Percentiles rank a stretch among this genome's conserved stretches.
phyloP scores from a whole-genome alignment of 2,329 filamentous ascomycete genomes.

The Curvularia eragrostidis region DNA sequence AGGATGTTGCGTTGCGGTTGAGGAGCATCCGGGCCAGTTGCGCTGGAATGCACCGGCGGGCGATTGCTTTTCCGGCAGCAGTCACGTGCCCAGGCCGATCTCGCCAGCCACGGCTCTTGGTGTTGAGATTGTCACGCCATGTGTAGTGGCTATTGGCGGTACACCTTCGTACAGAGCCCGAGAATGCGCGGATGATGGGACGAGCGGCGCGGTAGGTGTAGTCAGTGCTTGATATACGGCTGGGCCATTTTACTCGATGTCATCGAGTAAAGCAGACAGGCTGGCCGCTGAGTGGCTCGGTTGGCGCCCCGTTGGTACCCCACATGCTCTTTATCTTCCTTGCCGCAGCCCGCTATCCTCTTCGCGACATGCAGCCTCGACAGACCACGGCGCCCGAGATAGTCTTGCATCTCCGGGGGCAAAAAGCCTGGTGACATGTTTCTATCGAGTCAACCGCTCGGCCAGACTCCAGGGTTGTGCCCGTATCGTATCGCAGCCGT shows the following conservation, averaged over 20 bases:
- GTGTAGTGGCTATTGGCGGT: not conserved
- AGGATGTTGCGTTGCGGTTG: not conserved
- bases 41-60: too few species aligned
- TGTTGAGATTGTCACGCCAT: not conserved
- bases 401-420: slow-evolving; percentile 24
- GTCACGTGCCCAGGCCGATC: not conserved
- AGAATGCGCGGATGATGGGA: slow-evolving; percentile 1
- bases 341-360: slow-evolving; percentile 18
- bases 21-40: not conserved
- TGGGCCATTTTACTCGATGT: slow-evolving; percentile 35
- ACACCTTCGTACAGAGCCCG: too few species aligned
- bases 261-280: slow-evolving; percentile 36
- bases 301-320: slow-evolving; percentile 23
- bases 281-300: slow-evolving; percentile 24
- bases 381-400: slow-evolving; percentile 26
- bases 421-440: slow-evolving; percentile 32
- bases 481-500: slow-evolving; percentile 29
- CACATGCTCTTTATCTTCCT: slow-evolving; percentile 36
- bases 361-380: slow-evolving; percentile 14
- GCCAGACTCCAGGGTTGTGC: slow-evolving; percentile 8
- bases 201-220: not conserved
- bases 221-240: slow-evolving; percentile 23
- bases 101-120: not conserved
- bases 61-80: too few species aligned
- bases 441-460: slow-evolving; percentile 39